Percentiles rank a stretch among this genome's conserved stretches.
phyloP scores from a whole-genome alignment of 129 eudicot genomes.

The Centrapalus pauciflorus region DNA sequence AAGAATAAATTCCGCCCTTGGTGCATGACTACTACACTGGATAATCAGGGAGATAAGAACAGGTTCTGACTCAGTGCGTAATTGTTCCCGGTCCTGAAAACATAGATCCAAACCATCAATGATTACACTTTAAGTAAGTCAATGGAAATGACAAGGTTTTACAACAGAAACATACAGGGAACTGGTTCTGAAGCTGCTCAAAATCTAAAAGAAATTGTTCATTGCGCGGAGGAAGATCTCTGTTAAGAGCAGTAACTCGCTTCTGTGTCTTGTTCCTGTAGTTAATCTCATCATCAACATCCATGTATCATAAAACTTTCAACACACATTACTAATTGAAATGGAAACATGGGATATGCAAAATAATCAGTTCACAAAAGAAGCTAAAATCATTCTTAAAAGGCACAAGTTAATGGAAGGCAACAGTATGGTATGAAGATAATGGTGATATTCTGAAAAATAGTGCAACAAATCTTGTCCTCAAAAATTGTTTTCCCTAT shows the following conservation, averaged over 20 bases:
- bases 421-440: neutral
- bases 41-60: constrained; percentile 80
- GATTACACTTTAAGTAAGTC: neutral
- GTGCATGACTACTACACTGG: constrained; percentile 92
- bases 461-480: neutral
- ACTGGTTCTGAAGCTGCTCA: constrained; percentile 79
- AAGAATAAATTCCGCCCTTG: constrained; percentile 86
- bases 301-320: constrained; percentile 8
- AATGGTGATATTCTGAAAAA: neutral
- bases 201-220: constrained; percentile 85
- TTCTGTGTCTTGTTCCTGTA: constrained; percentile 91
- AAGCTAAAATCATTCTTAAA: neutral
- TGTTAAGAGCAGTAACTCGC: constrained; percentile 84
- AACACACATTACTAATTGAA: neutral
- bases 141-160: neutral
- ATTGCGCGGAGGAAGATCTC: constrained; percentile 85
- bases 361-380: neutral
- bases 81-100: constrained; percentile 82
- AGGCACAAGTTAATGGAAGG: neutral
- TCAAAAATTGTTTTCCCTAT: neutral
- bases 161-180: constrained; percentile 49
- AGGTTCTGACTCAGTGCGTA: constrained; percentile 83
- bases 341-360: neutral
- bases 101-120: constrained; percentile 5
- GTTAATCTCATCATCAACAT: constrained; percentile 9